Conservation (phyloP, 495 filamentous ascomycete genomes). For the Sordaria brevicollis region DNA sequence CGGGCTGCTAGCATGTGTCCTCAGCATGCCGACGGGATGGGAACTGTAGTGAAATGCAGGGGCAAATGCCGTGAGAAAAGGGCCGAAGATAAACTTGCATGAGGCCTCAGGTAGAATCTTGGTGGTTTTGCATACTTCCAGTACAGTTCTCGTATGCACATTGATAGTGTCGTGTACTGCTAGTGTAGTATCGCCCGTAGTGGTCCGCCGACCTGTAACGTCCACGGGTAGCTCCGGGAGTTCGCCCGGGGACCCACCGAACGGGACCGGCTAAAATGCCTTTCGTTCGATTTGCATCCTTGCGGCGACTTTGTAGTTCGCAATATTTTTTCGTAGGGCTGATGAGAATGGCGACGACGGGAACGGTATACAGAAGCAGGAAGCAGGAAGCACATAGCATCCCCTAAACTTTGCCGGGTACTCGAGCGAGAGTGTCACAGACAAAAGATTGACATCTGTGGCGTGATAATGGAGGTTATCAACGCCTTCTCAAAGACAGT, state of each 20-base stretch:
- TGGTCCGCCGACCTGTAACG: background rate
- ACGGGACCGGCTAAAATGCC: background rate
- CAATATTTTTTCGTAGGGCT: background rate
- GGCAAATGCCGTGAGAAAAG: background rate
- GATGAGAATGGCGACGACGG: background rate
- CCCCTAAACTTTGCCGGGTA: background rate
- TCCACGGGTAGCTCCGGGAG: background rate
- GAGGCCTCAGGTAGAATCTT: background rate
- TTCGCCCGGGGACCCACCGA: background rate
- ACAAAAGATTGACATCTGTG: background rate
- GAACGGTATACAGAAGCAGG: background rate
- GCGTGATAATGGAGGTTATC: background rate
- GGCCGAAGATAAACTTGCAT: background rate
- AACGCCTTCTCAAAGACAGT: background rate
- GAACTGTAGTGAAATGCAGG: background rate
- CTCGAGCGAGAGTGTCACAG: background rate
- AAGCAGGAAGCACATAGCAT: background rate
- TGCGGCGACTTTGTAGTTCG: background rate
- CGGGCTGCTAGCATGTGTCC: background rate
- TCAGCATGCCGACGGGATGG: background rate
- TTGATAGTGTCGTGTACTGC: background rate
- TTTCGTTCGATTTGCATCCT: background rate
- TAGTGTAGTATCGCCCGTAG: background rate
- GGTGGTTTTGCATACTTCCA: background rate
- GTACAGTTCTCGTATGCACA: background rate